phyloP scores from a whole-genome alignment of 2,329 filamentous ascomycete species.

The Paracamarosporium sp. region DNA sequence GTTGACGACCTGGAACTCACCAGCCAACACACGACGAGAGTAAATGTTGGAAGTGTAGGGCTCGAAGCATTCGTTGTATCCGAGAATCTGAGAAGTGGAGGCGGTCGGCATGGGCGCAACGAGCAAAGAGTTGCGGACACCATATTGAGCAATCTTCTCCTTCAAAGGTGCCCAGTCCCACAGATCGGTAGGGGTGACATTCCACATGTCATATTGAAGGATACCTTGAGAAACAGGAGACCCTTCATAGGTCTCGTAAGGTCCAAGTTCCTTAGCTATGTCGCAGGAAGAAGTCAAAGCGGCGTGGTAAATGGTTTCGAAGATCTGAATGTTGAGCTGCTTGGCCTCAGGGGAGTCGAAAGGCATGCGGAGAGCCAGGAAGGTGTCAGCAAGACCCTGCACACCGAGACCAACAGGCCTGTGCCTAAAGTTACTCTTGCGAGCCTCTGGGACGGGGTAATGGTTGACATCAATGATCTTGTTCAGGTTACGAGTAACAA shows the following conservation, averaged over 20 bases:
- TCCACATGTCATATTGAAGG: conserved; percentile 99
- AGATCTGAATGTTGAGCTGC: conserved; percentile 96
- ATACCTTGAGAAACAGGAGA: conserved; percentile 94
- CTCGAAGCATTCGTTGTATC: conserved; percentile 99
- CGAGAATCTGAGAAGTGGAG: conserved; percentile 95
- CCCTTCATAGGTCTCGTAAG: conserved; percentile 90
- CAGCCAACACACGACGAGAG: conserved; percentile 94
- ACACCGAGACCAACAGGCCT: conserved; percentile 96
- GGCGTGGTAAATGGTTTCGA: conserved; percentile 99
- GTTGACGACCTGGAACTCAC: conserved; percentile 99
- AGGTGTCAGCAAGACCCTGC: conserved; percentile 95
- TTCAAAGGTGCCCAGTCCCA: conserved; percentile 96
- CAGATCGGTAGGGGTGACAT: conserved; percentile 87
- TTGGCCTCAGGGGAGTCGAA: conserved; percentile 96
- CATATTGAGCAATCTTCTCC: conserved; percentile 88
- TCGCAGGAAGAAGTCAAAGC: conserved; percentile 88
- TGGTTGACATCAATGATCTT: conserved; percentile 98
- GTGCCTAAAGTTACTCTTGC: conserved; percentile 97
- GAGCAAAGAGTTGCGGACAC: conserved; percentile 93
- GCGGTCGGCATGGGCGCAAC: conserved; percentile 98
- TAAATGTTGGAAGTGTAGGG: conserved; percentile 99
- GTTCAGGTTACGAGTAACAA: conserved; percentile 95
- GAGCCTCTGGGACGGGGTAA: conserved; percentile 94
- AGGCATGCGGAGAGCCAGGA: conserved; percentile 93
- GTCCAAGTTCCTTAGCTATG: conserved; percentile 80